A percentile compares a stretch with the other conserved stretches of the same genome.
Conservation (phyloP, 1,139 yeast genomes). For the Hansenula sp. region DNA sequence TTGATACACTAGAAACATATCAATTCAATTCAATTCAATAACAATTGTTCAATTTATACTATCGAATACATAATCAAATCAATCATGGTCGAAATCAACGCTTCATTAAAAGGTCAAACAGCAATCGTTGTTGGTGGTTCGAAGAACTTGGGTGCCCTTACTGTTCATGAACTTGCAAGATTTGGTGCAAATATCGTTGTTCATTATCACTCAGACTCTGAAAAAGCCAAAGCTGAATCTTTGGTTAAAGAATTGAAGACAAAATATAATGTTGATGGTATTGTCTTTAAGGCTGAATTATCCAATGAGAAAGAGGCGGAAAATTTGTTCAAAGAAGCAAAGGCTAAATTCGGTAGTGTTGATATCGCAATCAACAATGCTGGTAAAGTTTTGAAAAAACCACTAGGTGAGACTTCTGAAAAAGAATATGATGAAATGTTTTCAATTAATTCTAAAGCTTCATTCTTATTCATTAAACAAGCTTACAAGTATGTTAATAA, state of each 20-base stretch:
- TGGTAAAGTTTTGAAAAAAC: slow-evolving; percentile 64
- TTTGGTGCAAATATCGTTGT: slow-evolving; percentile 53
- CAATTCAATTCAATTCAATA: background rate
- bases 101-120: slow-evolving; percentile 42
- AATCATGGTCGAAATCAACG: slow-evolving; percentile 16
- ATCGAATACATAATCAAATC: background rate
- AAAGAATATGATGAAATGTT: slow-evolving; percentile 55
- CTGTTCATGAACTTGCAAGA: slow-evolving; percentile 55
- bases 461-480: slow-evolving; percentile 58
- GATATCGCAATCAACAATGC: slow-evolving; percentile 66
- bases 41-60: background rate
- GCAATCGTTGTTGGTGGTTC: slow-evolving; percentile 64
- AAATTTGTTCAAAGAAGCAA: slow-evolving; percentile 43
- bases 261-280: slow-evolving; percentile 38
- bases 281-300: slow-evolving; percentile 42
- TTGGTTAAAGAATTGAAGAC: slow-evolving; percentile 36
- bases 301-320: slow-evolving; percentile 38
- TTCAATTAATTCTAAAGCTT: slow-evolving; percentile 50
- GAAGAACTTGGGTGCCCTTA: slow-evolving; percentile 58
- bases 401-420: slow-evolving; percentile 44
- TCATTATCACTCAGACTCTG: slow-evolving; percentile 48
- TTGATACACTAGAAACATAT: no score
- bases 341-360: slow-evolving; percentile 39
- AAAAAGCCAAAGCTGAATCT: slow-evolving; percentile 35
- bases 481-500: slow-evolving; percentile 49